phyloP scores from a whole-genome alignment of 1,139 yeast species.

The Protomyces arabidopsidicola region DNA sequence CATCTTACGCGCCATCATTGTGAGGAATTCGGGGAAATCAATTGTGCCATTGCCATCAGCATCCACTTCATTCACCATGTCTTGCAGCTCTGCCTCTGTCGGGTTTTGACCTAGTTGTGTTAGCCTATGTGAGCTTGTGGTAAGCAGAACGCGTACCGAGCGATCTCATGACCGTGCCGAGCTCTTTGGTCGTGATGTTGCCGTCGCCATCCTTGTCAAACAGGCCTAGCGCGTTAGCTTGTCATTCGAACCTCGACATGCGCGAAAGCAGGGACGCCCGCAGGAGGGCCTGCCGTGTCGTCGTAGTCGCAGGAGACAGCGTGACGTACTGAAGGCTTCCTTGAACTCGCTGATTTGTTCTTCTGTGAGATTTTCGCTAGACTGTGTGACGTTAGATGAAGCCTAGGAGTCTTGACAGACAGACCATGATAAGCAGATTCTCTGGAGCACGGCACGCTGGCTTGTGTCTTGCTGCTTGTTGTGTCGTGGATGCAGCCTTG shows the following conservation, averaged over 20 bases:
- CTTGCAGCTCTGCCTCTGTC: constrained; percentile 89
- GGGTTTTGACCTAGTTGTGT: constrained; percentile 59
- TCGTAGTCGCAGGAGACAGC: constrained; percentile 45
- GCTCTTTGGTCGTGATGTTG: constrained; percentile 86
- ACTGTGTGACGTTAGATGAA: neutral
- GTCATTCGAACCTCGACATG: neutral
- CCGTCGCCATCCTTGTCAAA: constrained; percentile 72
- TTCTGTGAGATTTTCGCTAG: constrained; percentile 24
- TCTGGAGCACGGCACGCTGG: too few species aligned
- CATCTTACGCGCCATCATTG: constrained; percentile 92
- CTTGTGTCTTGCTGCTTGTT: too few species aligned
- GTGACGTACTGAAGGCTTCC: constrained; percentile 95
- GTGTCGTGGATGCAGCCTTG: too few species aligned
- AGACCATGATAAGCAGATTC: too few species aligned
- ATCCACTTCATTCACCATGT: constrained; percentile 95
- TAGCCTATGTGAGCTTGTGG: neutral
- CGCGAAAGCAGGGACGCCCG: neutral
- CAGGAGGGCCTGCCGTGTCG: neutral
- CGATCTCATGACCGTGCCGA: constrained; percentile 97
- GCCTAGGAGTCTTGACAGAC: too few species aligned
- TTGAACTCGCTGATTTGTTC: constrained; percentile 57
- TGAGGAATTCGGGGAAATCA: constrained; percentile 48
- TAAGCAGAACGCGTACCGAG: constrained; percentile 51
- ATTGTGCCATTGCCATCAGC: constrained; percentile 91
- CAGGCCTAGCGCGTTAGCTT: constrained; percentile 11